Conservation (phyloP, 345 rosid genomes). For the Eucalyptus pauciflora region DNA sequence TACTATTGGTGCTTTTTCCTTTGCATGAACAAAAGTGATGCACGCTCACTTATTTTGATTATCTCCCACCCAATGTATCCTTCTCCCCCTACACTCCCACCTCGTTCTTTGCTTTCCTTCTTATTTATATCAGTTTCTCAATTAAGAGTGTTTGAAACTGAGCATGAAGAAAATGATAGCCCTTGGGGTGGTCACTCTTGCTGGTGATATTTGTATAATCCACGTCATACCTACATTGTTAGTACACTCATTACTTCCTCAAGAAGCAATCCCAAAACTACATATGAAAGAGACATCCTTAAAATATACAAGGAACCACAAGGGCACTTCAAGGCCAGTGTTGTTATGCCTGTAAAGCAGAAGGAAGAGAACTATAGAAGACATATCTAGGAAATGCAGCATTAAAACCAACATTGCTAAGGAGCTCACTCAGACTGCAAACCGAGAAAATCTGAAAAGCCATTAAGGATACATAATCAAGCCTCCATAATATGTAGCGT, state of each 20-base stretch:
- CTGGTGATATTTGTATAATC: not conserved
- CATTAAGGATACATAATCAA: too few species aligned
- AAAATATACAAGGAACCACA: not conserved
- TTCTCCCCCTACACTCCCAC: not conserved
- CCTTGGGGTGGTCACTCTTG: not conserved
- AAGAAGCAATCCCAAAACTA: not conserved
- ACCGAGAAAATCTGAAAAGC: too few species aligned
- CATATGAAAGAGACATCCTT: not conserved
- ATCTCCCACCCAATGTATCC: not conserved
- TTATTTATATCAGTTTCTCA: too few species aligned
- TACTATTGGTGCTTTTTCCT: too few species aligned
- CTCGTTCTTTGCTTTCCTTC: not conserved
- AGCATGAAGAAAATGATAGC: too few species aligned
- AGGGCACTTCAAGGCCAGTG: not conserved
- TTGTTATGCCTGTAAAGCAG: fast-evolving
- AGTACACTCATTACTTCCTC: not conserved
- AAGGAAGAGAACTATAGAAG: not conserved
- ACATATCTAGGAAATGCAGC: not conserved
- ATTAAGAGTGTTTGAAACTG: not conserved
- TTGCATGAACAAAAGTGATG: not conserved
- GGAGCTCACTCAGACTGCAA: fast-evolving
- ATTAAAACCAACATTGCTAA: too few species aligned
- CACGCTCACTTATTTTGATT: too few species aligned
- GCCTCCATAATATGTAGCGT: too few species aligned
- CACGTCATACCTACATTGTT: not conserved